phyloP scores from a whole-genome alignment of 177 flowering plant species.

The Telopea speciosissima region DNA sequence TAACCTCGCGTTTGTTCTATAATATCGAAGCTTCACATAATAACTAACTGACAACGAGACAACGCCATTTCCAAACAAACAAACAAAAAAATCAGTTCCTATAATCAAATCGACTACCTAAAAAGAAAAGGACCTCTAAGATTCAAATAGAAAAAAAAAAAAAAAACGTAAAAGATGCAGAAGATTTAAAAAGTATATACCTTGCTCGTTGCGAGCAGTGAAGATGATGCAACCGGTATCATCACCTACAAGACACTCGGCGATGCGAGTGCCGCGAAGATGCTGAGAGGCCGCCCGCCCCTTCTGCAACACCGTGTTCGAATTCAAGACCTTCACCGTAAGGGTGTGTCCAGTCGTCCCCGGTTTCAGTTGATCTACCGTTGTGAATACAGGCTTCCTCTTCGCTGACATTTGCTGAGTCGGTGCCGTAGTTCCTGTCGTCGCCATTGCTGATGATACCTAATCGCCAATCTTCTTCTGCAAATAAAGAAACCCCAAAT shows the following conservation, averaged over 20 bases:
- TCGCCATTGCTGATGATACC: no score
- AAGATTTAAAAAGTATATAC: conserved; percentile 11
- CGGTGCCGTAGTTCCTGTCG: background rate
- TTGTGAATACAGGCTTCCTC: conserved; percentile 47
- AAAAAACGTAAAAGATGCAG: no score
- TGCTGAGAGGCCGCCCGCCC: conserved; percentile 33
- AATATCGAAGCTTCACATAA: no score
- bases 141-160: no score
- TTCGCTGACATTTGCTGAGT: conserved; percentile 18
- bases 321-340: conserved; percentile 33
- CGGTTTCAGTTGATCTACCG: conserved; percentile 48
- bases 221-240: conserved; percentile 54
- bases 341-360: conserved; percentile 54
- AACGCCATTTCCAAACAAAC: no score
- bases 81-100: no score
- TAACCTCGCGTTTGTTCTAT: no score
- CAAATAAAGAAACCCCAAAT: background rate
- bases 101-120: no score
- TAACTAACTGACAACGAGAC: no score
- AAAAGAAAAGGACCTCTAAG: no score
- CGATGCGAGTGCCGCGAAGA: conserved; percentile 33
- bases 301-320: conserved; percentile 34
- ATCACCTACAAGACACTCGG: conserved; percentile 65
- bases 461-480: no score
- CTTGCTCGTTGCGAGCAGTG: conserved; percentile 60